These are phyloP conservation scores for Aureobasidium sp. DNA, from an alignment of 2,329 filamentous ascomycete species.

Conservation along the genomic window DNA sequence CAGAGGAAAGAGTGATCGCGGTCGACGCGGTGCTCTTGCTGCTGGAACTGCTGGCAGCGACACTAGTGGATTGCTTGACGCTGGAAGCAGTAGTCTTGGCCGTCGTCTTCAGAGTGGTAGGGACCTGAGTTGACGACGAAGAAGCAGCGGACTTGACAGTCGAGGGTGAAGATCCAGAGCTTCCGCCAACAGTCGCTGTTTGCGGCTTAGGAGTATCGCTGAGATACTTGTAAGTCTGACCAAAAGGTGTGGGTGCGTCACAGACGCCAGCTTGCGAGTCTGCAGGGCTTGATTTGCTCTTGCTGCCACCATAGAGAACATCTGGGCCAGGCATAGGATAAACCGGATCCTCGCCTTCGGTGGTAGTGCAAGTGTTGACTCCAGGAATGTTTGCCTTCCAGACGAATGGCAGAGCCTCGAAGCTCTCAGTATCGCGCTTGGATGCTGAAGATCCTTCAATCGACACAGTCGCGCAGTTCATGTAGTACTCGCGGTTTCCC, in stretches of 20 bases:
- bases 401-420: slow-evolving; percentile 32
- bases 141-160: slow-evolving; percentile 5
- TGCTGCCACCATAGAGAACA: slow-evolving; percentile 33
- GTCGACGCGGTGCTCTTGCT: not conserved
- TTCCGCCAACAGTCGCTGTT: slow-evolving; percentile 1
- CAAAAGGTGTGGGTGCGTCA: slow-evolving; percentile 25
- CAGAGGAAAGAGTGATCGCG: not conserved
- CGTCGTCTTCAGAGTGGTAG: not conserved
- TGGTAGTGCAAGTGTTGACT: slow-evolving; percentile 35
- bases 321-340: slow-evolving; percentile 37
- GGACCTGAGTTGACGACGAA: not conserved
- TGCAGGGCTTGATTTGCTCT: slow-evolving; percentile 24
- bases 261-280: slow-evolving; percentile 23
- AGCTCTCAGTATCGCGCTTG: slow-evolving; percentile 5
- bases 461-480: slow-evolving; percentile 70
- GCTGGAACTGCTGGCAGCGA: not conserved
- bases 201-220: not conserved
- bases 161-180: not conserved
- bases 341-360: slow-evolving; percentile 32
- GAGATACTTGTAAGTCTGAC: slow-evolving; percentile 22
- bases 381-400: slow-evolving; percentile 39
- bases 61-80: not conserved
- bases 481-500: slow-evolving; percentile 79
- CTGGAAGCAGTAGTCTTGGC: slow-evolving; percentile 3
- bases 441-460: slow-evolving; percentile 34